Evolutionary conservation across 1,284 basidiomycete species (phyloP).

Genomic region (Austroboletus novae-zelandiae): DNA sequence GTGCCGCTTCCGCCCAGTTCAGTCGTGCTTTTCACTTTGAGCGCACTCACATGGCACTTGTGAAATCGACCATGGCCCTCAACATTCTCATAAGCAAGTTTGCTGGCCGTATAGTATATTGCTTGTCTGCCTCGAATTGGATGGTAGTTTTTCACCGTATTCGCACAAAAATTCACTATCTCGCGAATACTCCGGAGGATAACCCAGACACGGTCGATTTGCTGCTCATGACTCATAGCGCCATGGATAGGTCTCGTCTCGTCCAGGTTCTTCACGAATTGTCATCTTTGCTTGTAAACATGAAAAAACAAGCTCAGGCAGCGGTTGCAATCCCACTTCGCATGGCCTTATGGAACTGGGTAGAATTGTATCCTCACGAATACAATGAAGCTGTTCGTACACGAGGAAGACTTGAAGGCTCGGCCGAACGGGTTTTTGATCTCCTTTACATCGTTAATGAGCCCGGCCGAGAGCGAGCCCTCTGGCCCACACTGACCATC

Average conservation of each 20-base stretch:
- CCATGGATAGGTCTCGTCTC: conserved; percentile 64
- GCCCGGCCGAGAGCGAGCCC: conserved; percentile 51
- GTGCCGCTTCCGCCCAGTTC: conserved; percentile 19
- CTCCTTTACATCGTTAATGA: conserved; percentile 62
- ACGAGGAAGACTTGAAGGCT: conserved; percentile 70
- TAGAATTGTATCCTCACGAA: conserved; percentile 79
- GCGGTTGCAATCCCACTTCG: conserved; percentile 76
- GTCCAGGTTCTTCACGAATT: conserved; percentile 75
- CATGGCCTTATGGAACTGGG: conserved; percentile 90
- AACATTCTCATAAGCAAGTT: conserved; percentile 64
- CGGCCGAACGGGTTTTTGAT: conserved; percentile 83
- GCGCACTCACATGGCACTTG: conserved; percentile 63
- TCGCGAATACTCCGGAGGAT: conserved; percentile 54
- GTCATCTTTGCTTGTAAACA: conserved; percentile 80
- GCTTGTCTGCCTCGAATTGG: conserved; percentile 92
- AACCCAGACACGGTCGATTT: conserved; percentile 70
- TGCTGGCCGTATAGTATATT: conserved; percentile 80
- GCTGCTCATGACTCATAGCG: conserved; percentile 70
- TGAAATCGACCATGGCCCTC: conserved; percentile 55
- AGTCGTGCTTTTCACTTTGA: conserved; percentile 53
- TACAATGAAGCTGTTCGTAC: conserved; percentile 71
- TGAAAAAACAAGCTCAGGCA: conserved; percentile 74
- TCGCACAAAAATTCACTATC: conserved; percentile 66
- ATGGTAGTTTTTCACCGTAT: conserved; percentile 73
- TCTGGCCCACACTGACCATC: conserved; percentile 83